These are phyloP conservation scores for Nemania abortiva DNA, from an alignment of 2,329 filamentous ascomycete species.

Conservation along the genomic window DNA sequence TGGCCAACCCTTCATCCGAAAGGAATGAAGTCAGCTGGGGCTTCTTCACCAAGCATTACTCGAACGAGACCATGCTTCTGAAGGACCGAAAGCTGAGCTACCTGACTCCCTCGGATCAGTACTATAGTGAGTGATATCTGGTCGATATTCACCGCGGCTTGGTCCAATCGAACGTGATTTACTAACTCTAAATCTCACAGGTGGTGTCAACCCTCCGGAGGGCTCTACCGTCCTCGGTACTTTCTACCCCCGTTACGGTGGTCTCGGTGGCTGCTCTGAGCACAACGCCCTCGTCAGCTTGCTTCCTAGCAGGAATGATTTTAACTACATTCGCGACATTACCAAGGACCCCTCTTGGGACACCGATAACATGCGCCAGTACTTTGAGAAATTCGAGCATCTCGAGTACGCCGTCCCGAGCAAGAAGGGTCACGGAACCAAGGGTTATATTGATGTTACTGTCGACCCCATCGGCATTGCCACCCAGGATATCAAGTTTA, in stretches of 20 bases:
- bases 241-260: conserved; percentile 69
- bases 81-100: conserved; percentile 71
- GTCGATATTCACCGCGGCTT: not conserved
- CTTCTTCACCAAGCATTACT: conserved; percentile 72
- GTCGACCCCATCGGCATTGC: conserved; percentile 36
- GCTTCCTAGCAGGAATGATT: conserved; percentile 60
- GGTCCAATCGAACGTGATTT: not conserved
- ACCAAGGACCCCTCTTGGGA: conserved; percentile 47
- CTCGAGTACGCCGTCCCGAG: conserved; percentile 49
- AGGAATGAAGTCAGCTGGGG: conserved; percentile 69
- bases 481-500: conserved; percentile 42
- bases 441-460: conserved; percentile 44
- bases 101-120: conserved; percentile 60
- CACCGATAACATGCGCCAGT: conserved; percentile 44
- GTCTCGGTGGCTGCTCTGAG: conserved; percentile 53
- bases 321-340: conserved; percentile 56
- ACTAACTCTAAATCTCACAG: conserved; percentile 23
- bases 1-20: conserved; percentile 65
- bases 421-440: conserved; percentile 52
- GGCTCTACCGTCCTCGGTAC: conserved; percentile 65
- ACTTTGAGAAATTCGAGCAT: conserved; percentile 47
- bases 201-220: conserved; percentile 63
- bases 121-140: conserved; percentile 56
- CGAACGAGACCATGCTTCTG: conserved; percentile 63
- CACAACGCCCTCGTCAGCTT: conserved; percentile 50